Conservation (phyloP, 495 filamentous ascomycete species). For the Barbatosphaeria neglecta region DNA sequence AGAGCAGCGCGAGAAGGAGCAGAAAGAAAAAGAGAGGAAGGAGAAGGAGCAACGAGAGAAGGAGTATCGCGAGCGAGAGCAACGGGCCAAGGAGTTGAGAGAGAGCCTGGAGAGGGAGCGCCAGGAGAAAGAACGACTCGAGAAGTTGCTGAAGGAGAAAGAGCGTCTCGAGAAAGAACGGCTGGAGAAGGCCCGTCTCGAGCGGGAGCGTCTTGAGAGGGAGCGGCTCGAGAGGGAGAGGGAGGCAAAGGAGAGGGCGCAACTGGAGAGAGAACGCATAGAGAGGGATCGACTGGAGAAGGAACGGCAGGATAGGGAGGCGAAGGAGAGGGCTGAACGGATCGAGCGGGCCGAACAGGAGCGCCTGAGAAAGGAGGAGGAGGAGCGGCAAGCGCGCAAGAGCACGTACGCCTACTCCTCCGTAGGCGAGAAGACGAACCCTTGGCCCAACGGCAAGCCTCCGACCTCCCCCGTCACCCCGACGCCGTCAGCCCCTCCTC, state of each 20-base stretch:
- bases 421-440: slow-evolving; percentile 44
- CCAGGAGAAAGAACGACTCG: slow-evolving; percentile 24
- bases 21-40: slow-evolving; percentile 23
- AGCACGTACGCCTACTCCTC: slow-evolving; percentile 40
- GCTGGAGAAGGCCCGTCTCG: slow-evolving; percentile 24
- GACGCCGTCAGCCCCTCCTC: not conserved
- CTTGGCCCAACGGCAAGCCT: slow-evolving; percentile 40
- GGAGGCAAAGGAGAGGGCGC: slow-evolving; percentile 31
- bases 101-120: slow-evolving; percentile 21
- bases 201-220: slow-evolving; percentile 25
- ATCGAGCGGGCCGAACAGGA: slow-evolving; percentile 6
- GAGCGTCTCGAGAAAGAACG: slow-evolving; percentile 12
- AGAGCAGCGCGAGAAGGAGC: slow-evolving; percentile 27
- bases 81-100: slow-evolving; percentile 9
- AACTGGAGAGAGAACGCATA: slow-evolving; percentile 19
- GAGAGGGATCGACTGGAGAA: slow-evolving; percentile 18
- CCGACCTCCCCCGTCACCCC: slow-evolving; percentile 14
- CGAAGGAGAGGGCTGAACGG: slow-evolving; percentile 10
- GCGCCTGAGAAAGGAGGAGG: slow-evolving; percentile 14
- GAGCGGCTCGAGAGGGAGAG: slow-evolving; percentile 15
- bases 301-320: slow-evolving; percentile 18
- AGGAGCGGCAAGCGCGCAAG: slow-evolving; percentile 23
- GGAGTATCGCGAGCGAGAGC: slow-evolving; percentile 20
- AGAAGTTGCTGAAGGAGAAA: slow-evolving; percentile 25
- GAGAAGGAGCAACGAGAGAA: slow-evolving; percentile 21